Evolutionary conservation across 2,329 filamentous ascomycete genomes (phyloP).

Genomic region (Paraphoma sp.): DNA sequence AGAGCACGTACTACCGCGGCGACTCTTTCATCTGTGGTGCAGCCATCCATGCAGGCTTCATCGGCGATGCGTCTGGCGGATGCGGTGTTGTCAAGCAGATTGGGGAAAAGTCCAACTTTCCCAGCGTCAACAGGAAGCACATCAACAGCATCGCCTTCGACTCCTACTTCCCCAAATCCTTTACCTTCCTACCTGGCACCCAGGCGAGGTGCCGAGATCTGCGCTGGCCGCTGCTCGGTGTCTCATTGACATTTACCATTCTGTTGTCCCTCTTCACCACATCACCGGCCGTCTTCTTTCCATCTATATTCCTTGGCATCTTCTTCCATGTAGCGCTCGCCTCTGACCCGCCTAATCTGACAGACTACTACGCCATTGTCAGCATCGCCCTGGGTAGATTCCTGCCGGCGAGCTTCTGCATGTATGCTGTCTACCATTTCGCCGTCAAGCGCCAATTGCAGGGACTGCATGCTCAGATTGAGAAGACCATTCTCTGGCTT

Average conservation of each 20-base stretch:
- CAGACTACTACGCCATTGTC: constrained; percentile 72
- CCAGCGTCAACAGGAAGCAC: constrained; percentile 70
- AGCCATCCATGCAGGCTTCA: constrained; percentile 82
- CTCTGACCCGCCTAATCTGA: constrained; percentile 79
- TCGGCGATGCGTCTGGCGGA: constrained; percentile 74
- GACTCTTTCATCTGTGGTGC: constrained; percentile 88
- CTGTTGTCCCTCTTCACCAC: constrained; percentile 82
- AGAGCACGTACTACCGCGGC: constrained; percentile 75
- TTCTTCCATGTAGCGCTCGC: constrained; percentile 92
- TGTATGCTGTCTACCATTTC: constrained; percentile 85
- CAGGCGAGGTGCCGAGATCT: constrained; percentile 75
- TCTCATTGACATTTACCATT: constrained; percentile 81
- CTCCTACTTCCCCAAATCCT: constrained; percentile 88
- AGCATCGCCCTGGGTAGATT: constrained; percentile 82
- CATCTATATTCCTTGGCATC: constrained; percentile 77
- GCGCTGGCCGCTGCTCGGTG: constrained; percentile 81
- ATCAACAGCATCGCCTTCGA: constrained; percentile 81
- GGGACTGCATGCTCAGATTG: constrained; percentile 80
- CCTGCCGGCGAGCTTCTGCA: constrained; percentile 85
- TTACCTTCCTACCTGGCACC: constrained; percentile 73
- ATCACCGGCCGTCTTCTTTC: constrained; percentile 82
- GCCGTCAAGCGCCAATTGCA: constrained; percentile 75
- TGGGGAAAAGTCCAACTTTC: constrained; percentile 70
- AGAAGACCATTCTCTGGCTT: constrained; percentile 90
- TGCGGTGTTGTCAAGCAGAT: constrained; percentile 81